Evolutionary conservation across 495 filamentous ascomycete species (phyloP).

Genomic region (Penicillium daleae): DNA sequence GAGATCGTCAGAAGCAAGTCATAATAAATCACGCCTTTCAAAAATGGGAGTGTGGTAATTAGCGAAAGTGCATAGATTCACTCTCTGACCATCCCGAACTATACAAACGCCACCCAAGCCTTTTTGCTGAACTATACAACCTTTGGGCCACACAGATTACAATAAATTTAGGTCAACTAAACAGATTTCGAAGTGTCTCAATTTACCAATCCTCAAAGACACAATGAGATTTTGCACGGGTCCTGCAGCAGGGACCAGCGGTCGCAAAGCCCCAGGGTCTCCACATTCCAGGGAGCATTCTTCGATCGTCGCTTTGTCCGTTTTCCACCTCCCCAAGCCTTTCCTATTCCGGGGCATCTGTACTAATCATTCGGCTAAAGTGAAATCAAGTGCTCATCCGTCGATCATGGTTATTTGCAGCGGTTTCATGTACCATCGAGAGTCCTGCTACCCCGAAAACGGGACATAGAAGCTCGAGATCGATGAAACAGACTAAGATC

Average conservation of each 20-base stretch:
- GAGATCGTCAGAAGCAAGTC: neutral
- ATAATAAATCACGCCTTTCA: neutral
- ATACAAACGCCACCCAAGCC: neutral
- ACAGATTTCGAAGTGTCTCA: neutral
- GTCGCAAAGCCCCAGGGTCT: neutral
- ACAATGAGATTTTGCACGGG: neutral
- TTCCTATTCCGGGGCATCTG: conserved; percentile 9
- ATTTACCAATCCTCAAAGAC: neutral
- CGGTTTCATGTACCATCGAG: neutral
- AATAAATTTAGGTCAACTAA: neutral
- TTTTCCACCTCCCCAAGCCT: conserved; percentile 1
- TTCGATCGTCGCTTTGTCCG: conserved; percentile 15
- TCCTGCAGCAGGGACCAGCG: neutral
- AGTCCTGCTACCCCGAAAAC: conserved; percentile 23
- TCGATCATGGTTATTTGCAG: conserved; percentile 20
- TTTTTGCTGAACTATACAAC: neutral
- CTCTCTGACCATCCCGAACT: neutral
- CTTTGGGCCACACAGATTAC: too few species aligned
- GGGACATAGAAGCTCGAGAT: conserved; percentile 11
- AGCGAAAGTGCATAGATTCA: neutral
- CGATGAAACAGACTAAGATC: neutral
- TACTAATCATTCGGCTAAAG: neutral
- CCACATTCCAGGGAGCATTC: conserved; percentile 26
- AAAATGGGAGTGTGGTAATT: neutral
- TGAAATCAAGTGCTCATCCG: neutral